Conservation (phyloP, 495 filamentous ascomycete genomes). For the Chaetomium cochliodes region DNA sequence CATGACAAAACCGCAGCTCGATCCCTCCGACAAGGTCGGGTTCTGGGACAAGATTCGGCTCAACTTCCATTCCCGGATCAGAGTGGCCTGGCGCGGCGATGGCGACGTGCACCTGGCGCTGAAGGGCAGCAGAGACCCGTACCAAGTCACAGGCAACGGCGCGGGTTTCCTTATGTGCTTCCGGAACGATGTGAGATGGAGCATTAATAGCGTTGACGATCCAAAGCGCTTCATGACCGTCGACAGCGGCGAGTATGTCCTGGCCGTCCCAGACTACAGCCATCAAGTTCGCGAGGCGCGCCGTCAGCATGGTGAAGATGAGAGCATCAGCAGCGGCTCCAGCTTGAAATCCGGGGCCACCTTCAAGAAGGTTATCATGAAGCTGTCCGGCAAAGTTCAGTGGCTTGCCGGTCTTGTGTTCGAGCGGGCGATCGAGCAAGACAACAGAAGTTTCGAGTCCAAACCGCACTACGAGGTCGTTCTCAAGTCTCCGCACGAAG, state of each 20-base stretch:
- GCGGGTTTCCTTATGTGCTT: slow-evolving; percentile 97
- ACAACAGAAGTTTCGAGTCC: slow-evolving; percentile 77
- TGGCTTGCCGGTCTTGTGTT: slow-evolving; percentile 90
- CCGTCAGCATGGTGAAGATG: slow-evolving; percentile 58
- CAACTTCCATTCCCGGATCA: slow-evolving; percentile 89
- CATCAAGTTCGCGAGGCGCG: slow-evolving; percentile 73
- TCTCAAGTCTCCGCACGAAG: slow-evolving; percentile 72
- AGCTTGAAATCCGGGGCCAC: slow-evolving; percentile 69
- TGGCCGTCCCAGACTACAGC: slow-evolving; percentile 91
- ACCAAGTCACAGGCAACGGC: slow-evolving; percentile 86
- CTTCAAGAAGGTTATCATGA: slow-evolving; percentile 98
- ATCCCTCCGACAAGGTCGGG: slow-evolving; percentile 87
- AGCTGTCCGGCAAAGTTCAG: slow-evolving; percentile 89
- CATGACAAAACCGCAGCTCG: slow-evolving; percentile 92
- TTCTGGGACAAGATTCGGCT: slow-evolving; percentile 99
- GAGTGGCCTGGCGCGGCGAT: slow-evolving; percentile 86
- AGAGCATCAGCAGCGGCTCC: slow-evolving; percentile 60
- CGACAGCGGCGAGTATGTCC: slow-evolving; percentile 87
- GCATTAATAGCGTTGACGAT: slow-evolving; percentile 75
- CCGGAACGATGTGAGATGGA: slow-evolving; percentile 87
- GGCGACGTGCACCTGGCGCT: slow-evolving; percentile 93
- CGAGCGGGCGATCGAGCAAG: slow-evolving; percentile 67
- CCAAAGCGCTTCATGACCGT: slow-evolving; percentile 93
- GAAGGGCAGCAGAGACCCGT: slow-evolving; percentile 92
- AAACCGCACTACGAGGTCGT: slow-evolving; percentile 90